phyloP scores from a whole-genome alignment of 306 rosid genomes.

The Sesbania bispinosa region DNA sequence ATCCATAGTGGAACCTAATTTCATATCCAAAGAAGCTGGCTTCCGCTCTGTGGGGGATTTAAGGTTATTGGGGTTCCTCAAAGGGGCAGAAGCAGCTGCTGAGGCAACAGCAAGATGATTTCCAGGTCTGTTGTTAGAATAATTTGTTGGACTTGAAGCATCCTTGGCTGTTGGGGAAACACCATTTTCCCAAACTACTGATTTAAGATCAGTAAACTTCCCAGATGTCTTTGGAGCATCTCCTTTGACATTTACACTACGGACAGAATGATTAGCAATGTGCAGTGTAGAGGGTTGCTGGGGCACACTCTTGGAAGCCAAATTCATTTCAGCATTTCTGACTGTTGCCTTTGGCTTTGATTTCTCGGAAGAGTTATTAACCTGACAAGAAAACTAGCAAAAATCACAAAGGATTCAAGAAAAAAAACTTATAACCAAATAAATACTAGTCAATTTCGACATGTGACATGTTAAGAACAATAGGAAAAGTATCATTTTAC shows the following conservation, averaged over 20 bases:
- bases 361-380: slow-evolving; percentile 75
- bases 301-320: slow-evolving; percentile 53
- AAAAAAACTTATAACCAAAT: background rate
- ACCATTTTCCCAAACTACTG: slow-evolving; percentile 83
- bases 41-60: slow-evolving; percentile 63
- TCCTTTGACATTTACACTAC: slow-evolving; percentile 59
- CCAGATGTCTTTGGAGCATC: slow-evolving; percentile 85
- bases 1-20: slow-evolving; percentile 64
- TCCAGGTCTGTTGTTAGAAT: slow-evolving; percentile 50
- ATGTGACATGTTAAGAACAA: background rate
- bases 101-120: slow-evolving; percentile 64
- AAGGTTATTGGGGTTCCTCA: slow-evolving; percentile 61
- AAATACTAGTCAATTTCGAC: background rate
- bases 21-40: slow-evolving; percentile 60
- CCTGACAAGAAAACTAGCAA: slow-evolving; percentile 40
- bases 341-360: slow-evolving; percentile 66
- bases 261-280: slow-evolving; percentile 57
- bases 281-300: slow-evolving; percentile 57
- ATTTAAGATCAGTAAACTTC: slow-evolving; percentile 88
- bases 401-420: background rate
- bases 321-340: slow-evolving; percentile 62
- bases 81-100: slow-evolving; percentile 55
- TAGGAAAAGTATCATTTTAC: background rate
- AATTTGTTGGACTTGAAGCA: slow-evolving; percentile 58
- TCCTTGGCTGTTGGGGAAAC: slow-evolving; percentile 61